Base-by-base conservation (phyloP, 345 rosid species). In the Diplotaxis tenuifolia region DNA sequence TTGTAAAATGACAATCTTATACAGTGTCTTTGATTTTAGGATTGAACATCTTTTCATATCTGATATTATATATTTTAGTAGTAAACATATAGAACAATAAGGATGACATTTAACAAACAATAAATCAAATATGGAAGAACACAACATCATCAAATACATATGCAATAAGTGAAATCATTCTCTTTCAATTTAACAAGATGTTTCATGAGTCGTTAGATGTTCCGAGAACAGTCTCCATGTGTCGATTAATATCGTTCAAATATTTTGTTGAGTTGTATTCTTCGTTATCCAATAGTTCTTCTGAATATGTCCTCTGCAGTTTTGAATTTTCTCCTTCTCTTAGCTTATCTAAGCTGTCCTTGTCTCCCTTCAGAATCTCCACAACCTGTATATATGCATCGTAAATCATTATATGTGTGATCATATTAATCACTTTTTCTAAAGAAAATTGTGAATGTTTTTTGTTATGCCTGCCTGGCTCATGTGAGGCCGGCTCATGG, bases 231-330 rank as follows among this genome's bases (percentile, higher is more conserved):
- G 84, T 79, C 76, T 88, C 87, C 93, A 85, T 82, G 19, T 86
- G 87, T 67, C 67, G 76, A 69, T 82, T 81, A 69, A 82, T 72
- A 75, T 88, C 91, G 42, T 56, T 83, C 38, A 85, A 72, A 67
- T 83, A 81, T 82, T 82, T 84, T 20, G 87, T 83, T 7, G 95
- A 80, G 75, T 87, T 89, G 85, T 87, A 85, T 68, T 89, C 99
- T 54, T 87, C 88, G 4, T 87, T 86, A 45, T 86, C 86, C 12
- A 80, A 40, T 19, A 89, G 82, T 78, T 95, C 92, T 67, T 83
- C 92, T 0, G 93, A 91, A 84, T 82, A 87, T 18, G 88, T 87
- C 69, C 96, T 84, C 67, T 68, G 86, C 19, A 80, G 78, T 15
- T 73, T 55, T 0, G 86, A 45, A 21, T 45, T 79, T 49, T 75